Conservation (phyloP, 108 stramenopile genomes). For the Nannochloropsis salina region DNA sequence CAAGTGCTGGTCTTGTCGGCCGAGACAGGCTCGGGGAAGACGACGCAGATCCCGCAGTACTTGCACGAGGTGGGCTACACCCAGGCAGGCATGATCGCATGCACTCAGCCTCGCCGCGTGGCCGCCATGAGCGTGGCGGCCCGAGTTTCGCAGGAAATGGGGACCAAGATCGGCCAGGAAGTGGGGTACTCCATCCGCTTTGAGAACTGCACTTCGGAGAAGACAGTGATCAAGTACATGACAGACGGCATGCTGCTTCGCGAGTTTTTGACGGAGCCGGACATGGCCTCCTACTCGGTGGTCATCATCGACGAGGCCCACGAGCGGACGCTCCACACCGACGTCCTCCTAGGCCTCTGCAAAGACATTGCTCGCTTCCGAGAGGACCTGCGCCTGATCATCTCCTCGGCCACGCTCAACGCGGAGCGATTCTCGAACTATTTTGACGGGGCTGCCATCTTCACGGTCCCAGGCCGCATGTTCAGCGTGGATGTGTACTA, state of each 20-base stretch:
- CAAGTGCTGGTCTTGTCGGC: conserved; percentile 81
- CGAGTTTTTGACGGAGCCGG: conserved; percentile 94
- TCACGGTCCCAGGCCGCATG: conserved; percentile 72
- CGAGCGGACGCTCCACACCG: conserved; percentile 92
- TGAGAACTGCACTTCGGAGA: conserved; percentile 89
- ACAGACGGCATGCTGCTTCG: conserved; percentile 73
- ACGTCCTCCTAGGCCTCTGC: conserved; percentile 90
- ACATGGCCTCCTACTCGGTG: conserved; percentile 86
- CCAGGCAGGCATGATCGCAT: conserved; percentile 90
- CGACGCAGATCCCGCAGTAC: conserved; percentile 93
- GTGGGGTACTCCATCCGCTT: conserved; percentile 97
- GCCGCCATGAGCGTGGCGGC: conserved; percentile 98
- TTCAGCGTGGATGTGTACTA: conserved; percentile 76
- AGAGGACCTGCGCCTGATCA: conserved; percentile 77
- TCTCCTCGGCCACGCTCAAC: conserved; percentile 94
- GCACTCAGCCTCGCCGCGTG: conserved; percentile 95
- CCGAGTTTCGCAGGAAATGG: conserved; percentile 93
- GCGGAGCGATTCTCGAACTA: conserved; percentile 96
- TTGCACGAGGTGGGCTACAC: conserved; percentile 94
- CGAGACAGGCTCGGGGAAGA: conserved; percentile 72
- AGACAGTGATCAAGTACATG: conserved; percentile 89
- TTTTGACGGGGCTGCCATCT: conserved; percentile 95
- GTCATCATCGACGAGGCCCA: conserved; percentile 98
- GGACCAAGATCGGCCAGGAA: conserved; percentile 87
- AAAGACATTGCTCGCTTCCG: conserved; percentile 94